Percentiles rank a stretch among this genome's conserved stretches.
Conservation (phyloP, 768 basidiomycete genomes). For the Pleurotus tuoliensis region DNA sequence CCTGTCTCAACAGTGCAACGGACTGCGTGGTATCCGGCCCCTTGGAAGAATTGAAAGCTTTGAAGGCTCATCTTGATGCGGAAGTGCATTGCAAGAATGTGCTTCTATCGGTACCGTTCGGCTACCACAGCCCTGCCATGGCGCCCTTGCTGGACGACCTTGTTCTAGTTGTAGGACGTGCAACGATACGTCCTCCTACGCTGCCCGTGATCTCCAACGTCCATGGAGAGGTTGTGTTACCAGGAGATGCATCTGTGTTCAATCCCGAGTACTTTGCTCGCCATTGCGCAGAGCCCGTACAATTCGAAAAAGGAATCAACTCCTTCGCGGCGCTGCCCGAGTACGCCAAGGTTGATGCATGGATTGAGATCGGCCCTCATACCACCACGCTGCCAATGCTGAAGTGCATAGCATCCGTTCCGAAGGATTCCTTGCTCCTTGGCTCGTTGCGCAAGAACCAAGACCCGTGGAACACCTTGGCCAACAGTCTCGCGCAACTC, state of each 20-base stretch:
- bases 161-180: conserved; percentile 27
- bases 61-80: conserved; percentile 38
- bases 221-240: conserved; percentile 44
- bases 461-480: conserved; percentile 41
- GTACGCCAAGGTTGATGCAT: conserved; percentile 33
- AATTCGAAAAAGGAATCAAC: conserved; percentile 48
- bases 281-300: conserved; percentile 58
- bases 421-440: conserved; percentile 34
- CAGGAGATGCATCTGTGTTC: conserved; percentile 49
- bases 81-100: conserved; percentile 33
- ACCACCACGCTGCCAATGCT: conserved; percentile 55
- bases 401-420: conserved; percentile 31
- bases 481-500: conserved; percentile 41
- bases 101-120: conserved; percentile 53
- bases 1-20: conserved; percentile 59
- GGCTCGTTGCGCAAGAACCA: conserved; percentile 46
- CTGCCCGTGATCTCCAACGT: conserved; percentile 66
- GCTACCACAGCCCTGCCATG: conserved; percentile 69
- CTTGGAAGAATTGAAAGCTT: conserved; percentile 31
- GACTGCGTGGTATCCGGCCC: conserved; percentile 63
- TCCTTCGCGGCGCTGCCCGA: conserved; percentile 28
- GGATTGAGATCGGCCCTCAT: conserved; percentile 71
- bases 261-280: conserved; percentile 48
- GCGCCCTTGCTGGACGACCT: conserved; percentile 50
- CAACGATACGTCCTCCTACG: conserved; percentile 40